Evolutionary conservation across 1,139 yeast species (phyloP).

Genomic region (Trichomonascaceae sp.): DNA sequence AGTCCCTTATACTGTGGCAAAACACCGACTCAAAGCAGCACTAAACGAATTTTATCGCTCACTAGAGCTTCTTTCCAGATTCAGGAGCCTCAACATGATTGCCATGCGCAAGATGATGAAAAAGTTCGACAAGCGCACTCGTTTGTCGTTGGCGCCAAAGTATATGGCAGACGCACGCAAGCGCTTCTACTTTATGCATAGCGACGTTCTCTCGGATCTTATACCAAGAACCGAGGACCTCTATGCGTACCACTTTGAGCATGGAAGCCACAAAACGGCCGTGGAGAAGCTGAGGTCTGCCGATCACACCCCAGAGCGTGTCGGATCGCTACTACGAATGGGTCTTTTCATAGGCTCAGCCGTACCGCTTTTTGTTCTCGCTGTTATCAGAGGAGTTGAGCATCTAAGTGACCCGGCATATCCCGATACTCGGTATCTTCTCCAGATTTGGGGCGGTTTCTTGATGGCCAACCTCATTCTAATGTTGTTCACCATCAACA

Average conservation of each 20-base stretch:
- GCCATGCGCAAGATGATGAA: slow-evolving; percentile 83
- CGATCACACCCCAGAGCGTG: slow-evolving; percentile 26
- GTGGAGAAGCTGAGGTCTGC: slow-evolving; percentile 55
- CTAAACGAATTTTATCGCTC: slow-evolving; percentile 69
- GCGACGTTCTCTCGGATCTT: slow-evolving; percentile 54
- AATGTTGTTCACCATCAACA: slow-evolving; percentile 52
- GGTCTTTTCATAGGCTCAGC: slow-evolving; percentile 65
- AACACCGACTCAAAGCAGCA: slow-evolving; percentile 64
- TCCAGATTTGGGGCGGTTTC: slow-evolving; percentile 92
- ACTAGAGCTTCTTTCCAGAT: slow-evolving; percentile 65
- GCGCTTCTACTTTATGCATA: slow-evolving; percentile 43
- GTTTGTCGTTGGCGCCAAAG: slow-evolving; percentile 33
- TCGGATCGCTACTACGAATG: slow-evolving; percentile 20
- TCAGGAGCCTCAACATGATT: slow-evolving; percentile 64
- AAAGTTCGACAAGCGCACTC: slow-evolving; percentile 70
- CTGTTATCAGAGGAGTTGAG: slow-evolving; percentile 37
- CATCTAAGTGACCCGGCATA: slow-evolving; percentile 14
- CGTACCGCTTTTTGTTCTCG: slow-evolving; percentile 46
- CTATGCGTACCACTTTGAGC: slow-evolving; percentile 54
- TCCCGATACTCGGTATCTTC: slow-evolving; percentile 31
- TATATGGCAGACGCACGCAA: slow-evolving; percentile 47
- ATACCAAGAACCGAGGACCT: slow-evolving; percentile 52
- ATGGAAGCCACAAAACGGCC: slow-evolving; percentile 61
- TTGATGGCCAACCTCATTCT: slow-evolving; percentile 48
- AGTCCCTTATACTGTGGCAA: slow-evolving; percentile 50